phyloP scores from a whole-genome alignment of 768 basidiomycete species.

The Trametes gibbosa region DNA sequence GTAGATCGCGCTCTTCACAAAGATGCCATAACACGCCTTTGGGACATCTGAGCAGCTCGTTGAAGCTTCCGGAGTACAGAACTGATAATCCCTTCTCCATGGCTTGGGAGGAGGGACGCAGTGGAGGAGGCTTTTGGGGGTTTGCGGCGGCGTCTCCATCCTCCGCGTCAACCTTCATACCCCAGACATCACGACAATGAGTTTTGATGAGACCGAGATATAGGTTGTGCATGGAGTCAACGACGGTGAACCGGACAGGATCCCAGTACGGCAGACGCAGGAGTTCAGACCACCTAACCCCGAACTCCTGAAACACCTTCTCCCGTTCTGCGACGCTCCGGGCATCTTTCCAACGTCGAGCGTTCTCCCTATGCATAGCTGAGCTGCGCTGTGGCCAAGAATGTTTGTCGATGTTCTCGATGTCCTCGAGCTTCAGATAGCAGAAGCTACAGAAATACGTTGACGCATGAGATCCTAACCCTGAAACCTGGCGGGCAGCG shows the following conservation, averaged over 20 bases:
- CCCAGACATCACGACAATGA: slow-evolving; percentile 2
- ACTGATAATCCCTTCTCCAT: neutral
- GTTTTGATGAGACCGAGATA: slow-evolving; percentile 29
- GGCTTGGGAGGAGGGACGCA: neutral
- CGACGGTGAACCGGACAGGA: slow-evolving; percentile 28
- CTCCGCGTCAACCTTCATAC: neutral
- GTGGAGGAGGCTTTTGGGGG: neutral
- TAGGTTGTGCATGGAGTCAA: slow-evolving; percentile 43
- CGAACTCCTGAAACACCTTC: slow-evolving; percentile 16
- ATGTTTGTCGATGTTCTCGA: slow-evolving; percentile 28
- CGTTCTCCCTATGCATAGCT: slow-evolving; percentile 20
- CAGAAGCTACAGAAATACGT: slow-evolving; percentile 32
- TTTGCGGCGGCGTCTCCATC: neutral
- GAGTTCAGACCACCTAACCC: slow-evolving; percentile 30
- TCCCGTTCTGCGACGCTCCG: neutral
- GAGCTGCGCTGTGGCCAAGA: slow-evolving; percentile 25
- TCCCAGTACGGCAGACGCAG: slow-evolving; percentile 41
- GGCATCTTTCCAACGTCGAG: slow-evolving; percentile 22
- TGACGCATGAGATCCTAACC: slow-evolving; percentile 24
- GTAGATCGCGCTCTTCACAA: neutral
- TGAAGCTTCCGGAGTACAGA: neutral
- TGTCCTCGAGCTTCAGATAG: slow-evolving; percentile 21
- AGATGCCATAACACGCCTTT: neutral
- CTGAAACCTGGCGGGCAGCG: slow-evolving; percentile 31
- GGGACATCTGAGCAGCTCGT: neutral